Base-by-base conservation (phyloP, 2,329 filamentous ascomycete genomes). In the Tolypocladium paradoxum region DNA sequence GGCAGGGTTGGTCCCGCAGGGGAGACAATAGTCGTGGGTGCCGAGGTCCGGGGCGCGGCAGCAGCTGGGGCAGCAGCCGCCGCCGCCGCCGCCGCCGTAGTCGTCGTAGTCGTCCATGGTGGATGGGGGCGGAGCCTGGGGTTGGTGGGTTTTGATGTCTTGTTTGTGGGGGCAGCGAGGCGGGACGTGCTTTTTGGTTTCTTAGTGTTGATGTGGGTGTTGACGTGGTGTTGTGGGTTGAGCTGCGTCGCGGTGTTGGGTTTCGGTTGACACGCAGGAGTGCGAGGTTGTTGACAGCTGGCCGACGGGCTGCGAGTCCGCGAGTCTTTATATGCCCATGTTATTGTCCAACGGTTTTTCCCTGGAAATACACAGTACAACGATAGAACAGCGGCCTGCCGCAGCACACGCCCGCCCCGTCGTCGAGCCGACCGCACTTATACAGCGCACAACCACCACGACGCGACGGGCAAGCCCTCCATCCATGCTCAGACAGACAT, bases 1-100 rank as follows among this genome's bases (percentile, higher is more conserved):
- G 2, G 50, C 36, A 34, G 62, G 60, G 20, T 60, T 63, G n/a
- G 54, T 60, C 50, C 55, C 58, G 60, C 56, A 68, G 16, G 62
- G 61, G 8, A 63, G 52, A 37, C 65, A 68, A 55, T 61, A 67
- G 45, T 68, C 67, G 54, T 68, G 66, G 9, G 53, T 62, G 47
- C 67, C 66, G 24, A 61, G 54, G 53, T 68, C 65, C 22, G 56
- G 56, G 27, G 65, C 61, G 27, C 57, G 60, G 56, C 67, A 70
- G 58, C 67, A 70, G 34, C 52, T 56, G 11, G 60, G 53, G 59
- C 67, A 70, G 54, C 66, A 68, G 29, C 51, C 47, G 27, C 57
- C 56, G 43, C 4, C 47, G 27, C 57, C 56, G 43, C 4, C 20
- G n/a, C 14, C 22, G 20, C 3, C 43, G 27, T 35, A 51, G 43